Conservation (phyloP, 768 basidiomycete species). For the Collybiopsis confluens region DNA sequence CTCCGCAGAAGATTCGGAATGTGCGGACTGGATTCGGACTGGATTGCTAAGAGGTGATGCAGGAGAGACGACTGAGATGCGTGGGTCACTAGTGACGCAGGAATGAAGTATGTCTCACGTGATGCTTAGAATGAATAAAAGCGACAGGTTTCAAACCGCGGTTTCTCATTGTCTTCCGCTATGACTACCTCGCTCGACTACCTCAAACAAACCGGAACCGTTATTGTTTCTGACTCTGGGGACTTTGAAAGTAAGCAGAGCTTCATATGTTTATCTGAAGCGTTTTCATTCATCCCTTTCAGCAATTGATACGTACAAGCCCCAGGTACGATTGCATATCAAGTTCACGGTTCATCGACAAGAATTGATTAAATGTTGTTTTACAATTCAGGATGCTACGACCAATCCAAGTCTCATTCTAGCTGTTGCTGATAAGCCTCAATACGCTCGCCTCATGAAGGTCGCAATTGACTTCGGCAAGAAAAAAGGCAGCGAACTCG, state of each 20-base stretch:
- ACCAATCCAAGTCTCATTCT: slow-evolving; percentile 97
- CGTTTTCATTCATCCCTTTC: slow-evolving; percentile 19
- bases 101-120: no score
- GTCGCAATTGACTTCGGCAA: slow-evolving; percentile 72
- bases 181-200: slow-evolving; percentile 80
- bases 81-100: no score
- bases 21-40: no score
- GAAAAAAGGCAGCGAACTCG: slow-evolving; percentile 72
- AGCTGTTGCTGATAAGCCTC: slow-evolving; percentile 85
- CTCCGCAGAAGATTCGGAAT: no score
- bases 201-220: slow-evolving; percentile 90
- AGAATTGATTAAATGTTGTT: not conserved
- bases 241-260: slow-evolving; percentile 72
- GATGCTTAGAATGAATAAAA: no score
- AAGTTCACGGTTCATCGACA: not conserved
- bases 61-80: no score
- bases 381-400: slow-evolving; percentile 75
- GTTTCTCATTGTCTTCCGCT: slow-evolving; percentile 21
- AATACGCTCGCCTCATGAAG: slow-evolving; percentile 80
- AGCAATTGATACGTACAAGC: slow-evolving; percentile 97
- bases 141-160: no score
- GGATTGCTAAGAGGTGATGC: no score
- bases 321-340: slow-evolving; percentile 50
- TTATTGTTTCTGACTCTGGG: slow-evolving; percentile 96
- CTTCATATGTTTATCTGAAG: not conserved